Conservation (phyloP, 2,329 filamentous ascomycete genomes). For the Cladosporium sp. region DNA sequence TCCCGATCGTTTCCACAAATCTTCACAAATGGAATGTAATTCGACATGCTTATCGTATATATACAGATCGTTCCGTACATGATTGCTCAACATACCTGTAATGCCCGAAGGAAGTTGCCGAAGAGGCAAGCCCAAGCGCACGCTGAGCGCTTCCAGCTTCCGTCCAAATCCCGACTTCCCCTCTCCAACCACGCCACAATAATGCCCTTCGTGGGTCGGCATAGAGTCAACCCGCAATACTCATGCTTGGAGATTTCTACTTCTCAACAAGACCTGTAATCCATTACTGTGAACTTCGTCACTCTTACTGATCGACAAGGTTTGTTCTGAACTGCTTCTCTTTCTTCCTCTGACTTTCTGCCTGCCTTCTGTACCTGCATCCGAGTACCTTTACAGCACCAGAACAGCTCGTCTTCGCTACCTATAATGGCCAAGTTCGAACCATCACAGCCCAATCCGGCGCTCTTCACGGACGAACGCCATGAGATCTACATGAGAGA, state of each 20-base stretch:
- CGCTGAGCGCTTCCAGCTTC: background rate
- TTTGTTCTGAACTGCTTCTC: background rate
- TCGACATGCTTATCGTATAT: no score
- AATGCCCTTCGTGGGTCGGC: conserved; percentile 1
- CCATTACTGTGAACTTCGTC: background rate
- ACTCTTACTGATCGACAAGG: background rate
- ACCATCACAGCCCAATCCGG: conserved; percentile 22
- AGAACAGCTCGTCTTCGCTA: background rate
- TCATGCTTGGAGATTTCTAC: no score
- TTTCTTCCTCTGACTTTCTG: background rate
- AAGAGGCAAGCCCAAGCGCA: background rate
- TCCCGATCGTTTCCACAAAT: no score
- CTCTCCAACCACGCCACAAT: background rate
- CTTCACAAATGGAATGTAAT: no score
- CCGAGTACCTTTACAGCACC: background rate
- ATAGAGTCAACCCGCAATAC: background rate
- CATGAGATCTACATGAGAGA: conserved; percentile 26
- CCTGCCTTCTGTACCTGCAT: background rate
- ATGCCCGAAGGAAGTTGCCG: no score
- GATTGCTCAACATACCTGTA: no score
- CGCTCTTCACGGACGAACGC: conserved; percentile 25
- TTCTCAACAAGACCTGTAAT: no score
- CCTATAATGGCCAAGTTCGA: conserved; percentile 5
- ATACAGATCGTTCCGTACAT: no score
- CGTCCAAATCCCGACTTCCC: background rate